Conservation (phyloP, 345 rosid species). For the Raphanus raphanistrum region DNA sequence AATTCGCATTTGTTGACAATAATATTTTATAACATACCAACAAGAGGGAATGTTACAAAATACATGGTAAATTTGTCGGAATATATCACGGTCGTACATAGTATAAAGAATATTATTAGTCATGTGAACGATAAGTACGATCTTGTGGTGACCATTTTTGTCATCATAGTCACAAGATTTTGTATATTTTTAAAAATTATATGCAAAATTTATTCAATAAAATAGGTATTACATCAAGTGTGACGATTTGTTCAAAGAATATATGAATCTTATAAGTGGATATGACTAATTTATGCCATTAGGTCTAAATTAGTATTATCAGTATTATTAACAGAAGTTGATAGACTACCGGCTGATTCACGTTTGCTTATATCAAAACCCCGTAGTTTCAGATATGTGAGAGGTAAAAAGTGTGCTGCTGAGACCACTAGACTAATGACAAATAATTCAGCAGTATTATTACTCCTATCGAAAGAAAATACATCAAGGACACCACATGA, state of each 20-base stretch:
- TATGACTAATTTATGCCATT: not conserved
- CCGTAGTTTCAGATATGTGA: not conserved
- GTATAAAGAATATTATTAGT: slow-evolving; percentile 16
- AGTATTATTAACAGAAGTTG: not conserved
- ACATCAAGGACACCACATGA: not conserved
- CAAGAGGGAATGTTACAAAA: slow-evolving; percentile 19
- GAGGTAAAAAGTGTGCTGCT: not conserved
- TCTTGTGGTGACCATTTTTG: slow-evolving; percentile 1
- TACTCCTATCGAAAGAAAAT: not conserved
- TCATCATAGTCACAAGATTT: not conserved
- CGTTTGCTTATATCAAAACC: not conserved
- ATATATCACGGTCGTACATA: slow-evolving; percentile 20
- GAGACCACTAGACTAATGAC: not conserved
- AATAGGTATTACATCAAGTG: not conserved
- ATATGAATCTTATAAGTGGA: too few species aligned
- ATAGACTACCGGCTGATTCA: not conserved
- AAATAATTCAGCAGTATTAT: not conserved
- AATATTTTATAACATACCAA: not conserved
- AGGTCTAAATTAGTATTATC: not conserved
- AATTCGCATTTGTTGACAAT: too few species aligned
- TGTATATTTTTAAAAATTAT: too few species aligned
- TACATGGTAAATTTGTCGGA: slow-evolving; percentile 16
- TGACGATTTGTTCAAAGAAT: not conserved
- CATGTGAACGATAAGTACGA: slow-evolving; percentile 23
- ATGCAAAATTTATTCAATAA: too few species aligned